These are phyloP conservation scores for Blastocystis hominis DNA, from an alignment of 352 stramenopile genomes.

Conservation along the genomic window DNA sequence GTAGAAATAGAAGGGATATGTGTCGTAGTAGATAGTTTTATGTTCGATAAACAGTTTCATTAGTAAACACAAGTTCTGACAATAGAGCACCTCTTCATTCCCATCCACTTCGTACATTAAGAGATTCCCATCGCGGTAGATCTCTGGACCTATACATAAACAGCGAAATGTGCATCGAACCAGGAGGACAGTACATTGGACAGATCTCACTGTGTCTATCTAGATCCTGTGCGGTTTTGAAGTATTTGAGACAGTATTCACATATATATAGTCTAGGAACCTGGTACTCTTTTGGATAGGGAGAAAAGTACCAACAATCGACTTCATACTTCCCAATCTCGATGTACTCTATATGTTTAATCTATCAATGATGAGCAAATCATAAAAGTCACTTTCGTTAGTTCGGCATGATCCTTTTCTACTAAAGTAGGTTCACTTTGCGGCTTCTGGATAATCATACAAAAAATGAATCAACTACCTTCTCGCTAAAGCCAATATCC, in stretches of 20 bases:
- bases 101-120: slow-evolving; percentile 93
- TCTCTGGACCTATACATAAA: slow-evolving; percentile 68
- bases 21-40: slow-evolving; percentile 99
- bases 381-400: slow-evolving; percentile 14
- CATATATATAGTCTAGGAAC: slow-evolving; percentile 74
- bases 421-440: background rate
- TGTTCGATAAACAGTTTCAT: slow-evolving; percentile 98
- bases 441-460: background rate
- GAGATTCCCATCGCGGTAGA: slow-evolving; percentile 85
- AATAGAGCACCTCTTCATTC: slow-evolving; percentile 87
- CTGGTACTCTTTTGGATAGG: slow-evolving; percentile 73
- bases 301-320: slow-evolving; percentile 81
- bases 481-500: background rate
- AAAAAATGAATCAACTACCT: background rate
- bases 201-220: slow-evolving; percentile 2
- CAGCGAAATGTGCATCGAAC: slow-evolving; percentile 56
- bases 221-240: slow-evolving; percentile 60
- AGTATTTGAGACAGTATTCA: slow-evolving; percentile 78
- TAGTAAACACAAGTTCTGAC: slow-evolving; percentile 95
- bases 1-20: slow-evolving; percentile 99
- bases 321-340: slow-evolving; percentile 73
- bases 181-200: slow-evolving; percentile 62
- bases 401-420: slow-evolving; percentile 45
- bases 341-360: slow-evolving; percentile 68
- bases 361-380: background rate